Base-by-base conservation (phyloP, 768 basidiomycete species). In the Termitomyces sp. region DNA sequence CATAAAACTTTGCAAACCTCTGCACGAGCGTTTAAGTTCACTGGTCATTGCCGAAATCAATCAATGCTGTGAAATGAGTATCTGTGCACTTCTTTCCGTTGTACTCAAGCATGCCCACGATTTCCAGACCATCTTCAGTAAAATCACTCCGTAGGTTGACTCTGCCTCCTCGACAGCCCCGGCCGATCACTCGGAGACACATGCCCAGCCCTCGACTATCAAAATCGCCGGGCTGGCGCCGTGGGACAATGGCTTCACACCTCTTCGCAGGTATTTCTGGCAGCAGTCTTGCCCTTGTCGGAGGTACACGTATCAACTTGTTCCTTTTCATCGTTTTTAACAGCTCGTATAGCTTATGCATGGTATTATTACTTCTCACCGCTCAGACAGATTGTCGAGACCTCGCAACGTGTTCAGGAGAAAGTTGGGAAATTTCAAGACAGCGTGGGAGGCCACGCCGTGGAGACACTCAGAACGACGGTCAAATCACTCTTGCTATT, bases 331-430 rank as follows among this genome's bases (percentile, higher is more conserved):
- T 51, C 4, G 24, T 35, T 44, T 36, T 2, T 1, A 8, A 24
- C 22, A 24, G 2, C 33, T 24, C 10, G 35, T 18, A 47, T 32
- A 79, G 77, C 67, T 8, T 78, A 78, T 61, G 66, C 65, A 0
- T 72, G 65, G 53, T 81, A 80, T 59, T 81, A 80, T 59, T 70
- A 76, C 59, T 72, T 71, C 59, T 78, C 76, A 32, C 74, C 74
- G 16, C 33, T 72, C 11, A 78, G 74, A 61, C 64, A 62, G 5
- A 62, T 67, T 3, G 73, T 78, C 7, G 71, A 78, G 53, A 66
- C 71, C 5, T 62, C 75, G 16, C 67, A 67, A 40, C 58, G 66
- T 5, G 66, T 69, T 2, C 58, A 68, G 32, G 43, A 52, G 68
- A 63, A 59, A 56, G 63, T 63, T 56, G 70, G 55, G 60, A 62